phyloP scores from a whole-genome alignment of 192 early-diverging fungal genomes.

The Mortierella claussenii region DNA sequence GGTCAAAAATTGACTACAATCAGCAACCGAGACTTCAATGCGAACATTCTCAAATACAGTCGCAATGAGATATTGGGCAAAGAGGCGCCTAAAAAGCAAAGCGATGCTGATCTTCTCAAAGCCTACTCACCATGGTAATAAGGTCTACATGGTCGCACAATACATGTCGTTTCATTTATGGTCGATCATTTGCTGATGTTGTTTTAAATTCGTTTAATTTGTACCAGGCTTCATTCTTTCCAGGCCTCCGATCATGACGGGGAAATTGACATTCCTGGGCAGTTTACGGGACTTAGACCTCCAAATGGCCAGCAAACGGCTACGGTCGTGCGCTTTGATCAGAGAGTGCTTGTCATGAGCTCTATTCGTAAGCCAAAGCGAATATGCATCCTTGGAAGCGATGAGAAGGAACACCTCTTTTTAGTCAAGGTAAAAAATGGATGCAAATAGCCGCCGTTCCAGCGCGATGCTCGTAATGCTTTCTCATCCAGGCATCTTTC shows the following conservation, averaged over 20 bases:
- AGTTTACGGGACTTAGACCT: slow-evolving; percentile 68
- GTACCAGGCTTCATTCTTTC: slow-evolving; percentile 40
- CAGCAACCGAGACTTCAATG: slow-evolving; percentile 54
- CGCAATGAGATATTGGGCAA: slow-evolving; percentile 55
- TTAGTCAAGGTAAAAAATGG: slow-evolving; percentile 84
- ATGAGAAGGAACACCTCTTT: slow-evolving; percentile 78
- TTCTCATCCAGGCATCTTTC: neutral
- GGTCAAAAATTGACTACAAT: slow-evolving; percentile 60
- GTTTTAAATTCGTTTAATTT: too few relatives aligned
- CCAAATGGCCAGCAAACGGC: slow-evolving; percentile 65
- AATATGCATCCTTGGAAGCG: slow-evolving; percentile 74
- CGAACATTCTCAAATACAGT: slow-evolving; percentile 58
- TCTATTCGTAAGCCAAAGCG: slow-evolving; percentile 81
- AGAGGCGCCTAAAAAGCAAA: slow-evolving; percentile 28
- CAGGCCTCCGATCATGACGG: slow-evolving; percentile 50
- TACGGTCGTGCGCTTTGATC: slow-evolving; percentile 73
- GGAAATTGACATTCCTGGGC: slow-evolving; percentile 80
- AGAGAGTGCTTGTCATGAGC: slow-evolving; percentile 69
- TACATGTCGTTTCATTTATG: too few relatives aligned
- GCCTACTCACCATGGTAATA: slow-evolving; percentile 78
- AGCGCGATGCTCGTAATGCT: neutral
- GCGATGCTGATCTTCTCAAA: slow-evolving; percentile 60
- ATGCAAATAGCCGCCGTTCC: neutral
- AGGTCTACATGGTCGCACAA: too few relatives aligned
- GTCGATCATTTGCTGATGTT: too few relatives aligned